phyloP scores from a whole-genome alignment of 345 rosid genomes.

The Gossypium herbaceum region DNA sequence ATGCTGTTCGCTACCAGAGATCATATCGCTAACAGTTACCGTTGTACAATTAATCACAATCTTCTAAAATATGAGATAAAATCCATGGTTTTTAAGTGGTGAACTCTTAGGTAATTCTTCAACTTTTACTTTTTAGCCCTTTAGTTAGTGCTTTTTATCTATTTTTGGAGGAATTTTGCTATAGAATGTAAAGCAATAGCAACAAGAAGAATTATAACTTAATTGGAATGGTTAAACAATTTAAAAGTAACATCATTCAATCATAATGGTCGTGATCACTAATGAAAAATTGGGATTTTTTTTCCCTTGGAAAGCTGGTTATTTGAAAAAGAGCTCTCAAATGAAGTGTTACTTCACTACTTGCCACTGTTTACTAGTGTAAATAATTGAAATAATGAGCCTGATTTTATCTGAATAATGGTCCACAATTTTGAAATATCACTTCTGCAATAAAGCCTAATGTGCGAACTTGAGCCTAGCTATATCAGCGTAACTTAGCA shows the following conservation, averaged over 20 bases:
- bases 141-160: neutral
- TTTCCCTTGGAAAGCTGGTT: neutral
- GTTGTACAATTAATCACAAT: neutral
- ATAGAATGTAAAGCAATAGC: neutral
- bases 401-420: neutral
- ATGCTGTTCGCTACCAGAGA: neutral
- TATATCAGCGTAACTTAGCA: neutral
- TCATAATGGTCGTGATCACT: neutral
- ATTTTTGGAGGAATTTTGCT: neutral
- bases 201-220: neutral
- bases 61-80: neutral
- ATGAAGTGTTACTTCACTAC: neutral
- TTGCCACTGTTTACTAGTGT: neutral
- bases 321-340: neutral
- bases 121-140: neutral
- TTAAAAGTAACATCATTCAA: neutral
- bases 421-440: neutral
- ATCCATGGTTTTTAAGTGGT: neutral
- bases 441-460: slow-evolving; percentile 2
- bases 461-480: neutral
- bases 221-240: neutral
- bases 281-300: neutral
- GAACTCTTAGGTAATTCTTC: neutral
- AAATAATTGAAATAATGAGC: neutral
- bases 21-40: neutral